Evolutionary conservation across 2,329 filamentous ascomycete genomes (phyloP).

Genomic region (Hypomyces rosellus): DNA sequence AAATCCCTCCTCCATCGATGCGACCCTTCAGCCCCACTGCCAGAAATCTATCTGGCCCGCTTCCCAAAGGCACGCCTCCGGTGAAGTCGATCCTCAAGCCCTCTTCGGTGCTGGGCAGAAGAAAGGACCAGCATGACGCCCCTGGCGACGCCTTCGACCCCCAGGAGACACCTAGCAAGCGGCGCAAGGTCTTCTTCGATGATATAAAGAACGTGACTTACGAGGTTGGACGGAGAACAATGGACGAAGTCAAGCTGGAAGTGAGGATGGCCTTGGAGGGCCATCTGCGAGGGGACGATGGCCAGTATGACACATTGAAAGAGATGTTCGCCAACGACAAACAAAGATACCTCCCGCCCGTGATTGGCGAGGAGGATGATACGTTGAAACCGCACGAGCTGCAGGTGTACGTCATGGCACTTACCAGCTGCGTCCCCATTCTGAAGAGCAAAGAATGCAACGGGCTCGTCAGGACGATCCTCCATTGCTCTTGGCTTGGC

Average conservation of each 20-base stretch:
- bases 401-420: conserved; percentile 55
- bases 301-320: conserved; percentile 56
- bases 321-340: conserved; percentile 49
- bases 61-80: conserved; percentile 32
- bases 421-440: conserved; percentile 55
- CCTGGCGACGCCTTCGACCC: conserved; percentile 33
- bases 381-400: conserved; percentile 49
- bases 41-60: conserved; percentile 28
- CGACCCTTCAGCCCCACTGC: conserved; percentile 30
- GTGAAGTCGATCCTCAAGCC: conserved; percentile 50
- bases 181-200: conserved; percentile 53
- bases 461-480: conserved; percentile 50
- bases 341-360: conserved; percentile 32
- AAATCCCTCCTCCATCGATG: conserved; percentile 14
- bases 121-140: conserved; percentile 39
- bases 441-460: conserved; percentile 53
- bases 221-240: conserved; percentile 46
- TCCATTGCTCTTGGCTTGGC: conserved; percentile 59
- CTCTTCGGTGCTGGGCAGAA: conserved; percentile 37
- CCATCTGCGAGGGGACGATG: conserved; percentile 50
- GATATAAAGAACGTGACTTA: conserved; percentile 51
- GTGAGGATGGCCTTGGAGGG: conserved; percentile 51
- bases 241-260: conserved; percentile 50
- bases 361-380: conserved; percentile 41
- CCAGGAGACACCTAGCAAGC: conserved; percentile 43